Conservation (phyloP, 2,329 filamentous ascomycete genomes). For the Pyrenophora teres region DNA sequence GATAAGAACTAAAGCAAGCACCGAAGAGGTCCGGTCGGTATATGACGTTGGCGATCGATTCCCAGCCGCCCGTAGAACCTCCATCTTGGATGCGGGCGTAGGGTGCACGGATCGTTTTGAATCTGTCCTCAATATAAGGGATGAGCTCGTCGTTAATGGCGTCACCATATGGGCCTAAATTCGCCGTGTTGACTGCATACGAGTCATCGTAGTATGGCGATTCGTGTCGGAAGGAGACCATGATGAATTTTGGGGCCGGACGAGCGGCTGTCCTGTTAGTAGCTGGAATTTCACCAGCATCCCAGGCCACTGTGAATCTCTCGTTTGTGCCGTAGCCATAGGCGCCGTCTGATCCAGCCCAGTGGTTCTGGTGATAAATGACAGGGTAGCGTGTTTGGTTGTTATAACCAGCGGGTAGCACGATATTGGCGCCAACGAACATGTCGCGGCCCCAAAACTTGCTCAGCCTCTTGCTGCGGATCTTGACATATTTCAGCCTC, state of each 20-base stretch:
- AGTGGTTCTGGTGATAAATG: conserved; percentile 45
- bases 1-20: conserved; percentile 46
- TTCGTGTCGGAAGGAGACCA: conserved; percentile 48
- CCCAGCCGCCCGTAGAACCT: conserved; percentile 48
- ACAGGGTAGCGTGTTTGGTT: conserved; percentile 42
- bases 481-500: conserved; percentile 45
- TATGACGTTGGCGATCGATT: conserved; percentile 43
- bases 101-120: conserved; percentile 44
- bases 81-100: conserved; percentile 48
- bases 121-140: conserved; percentile 40
- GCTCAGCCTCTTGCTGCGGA: conserved; percentile 45
- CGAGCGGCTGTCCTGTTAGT: conserved; percentile 31
- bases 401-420: conserved; percentile 45
- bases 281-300: conserved; percentile 37
- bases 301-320: conserved; percentile 35
- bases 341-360: conserved; percentile 31
- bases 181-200: conserved; percentile 48
- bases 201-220: conserved; percentile 48
- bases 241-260: conserved; percentile 43
- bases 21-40: conserved; percentile 48
- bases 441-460: conserved; percentile 45
- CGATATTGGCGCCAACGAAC: conserved; percentile 46
- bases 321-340: conserved; percentile 25
- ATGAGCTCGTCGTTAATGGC: conserved; percentile 50
- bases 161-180: conserved; percentile 48